These are phyloP conservation scores for Eimeria maxima DNA, from an alignment of 169 alveolate genomes.

Conservation along the genomic window DNA sequence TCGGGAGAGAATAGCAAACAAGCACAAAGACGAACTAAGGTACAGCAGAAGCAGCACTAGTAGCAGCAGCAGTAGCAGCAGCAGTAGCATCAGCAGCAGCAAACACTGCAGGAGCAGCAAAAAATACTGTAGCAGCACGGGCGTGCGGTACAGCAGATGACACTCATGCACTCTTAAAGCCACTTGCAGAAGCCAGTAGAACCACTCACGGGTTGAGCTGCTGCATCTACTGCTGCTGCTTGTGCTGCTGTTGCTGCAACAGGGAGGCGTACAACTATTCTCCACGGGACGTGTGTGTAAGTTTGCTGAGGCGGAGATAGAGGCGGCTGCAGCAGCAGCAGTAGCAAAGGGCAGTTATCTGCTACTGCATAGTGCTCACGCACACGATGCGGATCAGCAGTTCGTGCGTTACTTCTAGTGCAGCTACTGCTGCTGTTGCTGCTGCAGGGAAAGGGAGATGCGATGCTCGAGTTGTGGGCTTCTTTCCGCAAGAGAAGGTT, in stretches of 20 bases:
- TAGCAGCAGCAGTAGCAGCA: slow-evolving; percentile 33
- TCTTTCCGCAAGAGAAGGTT: slow-evolving; percentile 53
- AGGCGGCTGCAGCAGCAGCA: slow-evolving; percentile 14
- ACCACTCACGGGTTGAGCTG: background rate
- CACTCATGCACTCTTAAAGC: background rate
- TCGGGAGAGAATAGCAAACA: slow-evolving; percentile 8
- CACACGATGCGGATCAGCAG: background rate
- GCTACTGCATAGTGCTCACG: background rate
- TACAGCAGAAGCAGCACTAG: background rate
- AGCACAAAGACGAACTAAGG: slow-evolving; percentile 43
- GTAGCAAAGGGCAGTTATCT: background rate
- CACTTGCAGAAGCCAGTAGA: background rate
- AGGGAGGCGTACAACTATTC: slow-evolving; percentile 55
- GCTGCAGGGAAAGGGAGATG: slow-evolving; percentile 57
- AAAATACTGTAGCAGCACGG: background rate
- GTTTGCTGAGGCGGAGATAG: background rate
- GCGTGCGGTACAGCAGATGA: background rate
- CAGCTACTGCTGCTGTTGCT: slow-evolving; percentile 39
- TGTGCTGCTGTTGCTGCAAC: slow-evolving; percentile 49
- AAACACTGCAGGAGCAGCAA: background rate
- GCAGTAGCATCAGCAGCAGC: background rate
- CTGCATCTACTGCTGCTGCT: slow-evolving; percentile 1
- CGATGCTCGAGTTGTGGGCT: slow-evolving; percentile 66
- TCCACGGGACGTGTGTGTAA: slow-evolving; percentile 11
- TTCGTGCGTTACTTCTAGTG: background rate